Base-by-base conservation (phyloP, 352 stramenopile genomes). In the Phytophthora palmivora region DNA sequence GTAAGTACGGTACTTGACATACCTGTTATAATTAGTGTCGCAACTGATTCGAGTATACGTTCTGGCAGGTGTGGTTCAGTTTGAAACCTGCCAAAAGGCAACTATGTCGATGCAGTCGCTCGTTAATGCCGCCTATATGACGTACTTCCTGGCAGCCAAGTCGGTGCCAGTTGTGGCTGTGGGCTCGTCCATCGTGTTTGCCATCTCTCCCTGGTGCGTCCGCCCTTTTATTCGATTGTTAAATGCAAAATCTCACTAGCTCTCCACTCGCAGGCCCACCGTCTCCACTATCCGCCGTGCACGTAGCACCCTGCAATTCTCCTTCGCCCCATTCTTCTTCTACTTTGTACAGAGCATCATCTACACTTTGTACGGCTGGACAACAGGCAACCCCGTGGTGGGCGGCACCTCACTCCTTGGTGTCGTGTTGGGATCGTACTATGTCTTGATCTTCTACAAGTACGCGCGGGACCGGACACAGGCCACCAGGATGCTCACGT, bases 321-420 rank as follows among this genome's bases (percentile, higher is more conserved):
- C 84, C 42, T 92, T 92, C 58, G 82, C 79, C 30, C 86, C 84
- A 6, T 92, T 92, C 61, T 94, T 91, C 63, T 92, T 92, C 68
- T 94, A 89, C 71, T 87, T 92, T 30, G 70, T 94, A 52, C 78
- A 89, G 67, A 91, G 74, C 15, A 49, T 89, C 18, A 91, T 92
- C 53, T 91, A 91, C 67, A 84, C 83, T 43, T 67, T 94, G 45
- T 92, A 94, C 54, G 82, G 63, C 11, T 88, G 75, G 43, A 85
- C 75, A 43, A 92, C 79, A 18, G 51, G 65, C 19, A 92, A 94
- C 37, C 19, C 57, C 21, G 49, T 94, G 26, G 85, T 94, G 66
- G 72, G 70, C 30, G 61, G 64, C 41, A 92, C 82, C 11, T 81
- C 84, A 24, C 46, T 81, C 11, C 70, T 94, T 0, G 83, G 86